These are phyloP conservation scores for Cordyceps fumosorosea DNA, from an alignment of 2,329 filamentous ascomycete species.

Conservation along the genomic window DNA sequence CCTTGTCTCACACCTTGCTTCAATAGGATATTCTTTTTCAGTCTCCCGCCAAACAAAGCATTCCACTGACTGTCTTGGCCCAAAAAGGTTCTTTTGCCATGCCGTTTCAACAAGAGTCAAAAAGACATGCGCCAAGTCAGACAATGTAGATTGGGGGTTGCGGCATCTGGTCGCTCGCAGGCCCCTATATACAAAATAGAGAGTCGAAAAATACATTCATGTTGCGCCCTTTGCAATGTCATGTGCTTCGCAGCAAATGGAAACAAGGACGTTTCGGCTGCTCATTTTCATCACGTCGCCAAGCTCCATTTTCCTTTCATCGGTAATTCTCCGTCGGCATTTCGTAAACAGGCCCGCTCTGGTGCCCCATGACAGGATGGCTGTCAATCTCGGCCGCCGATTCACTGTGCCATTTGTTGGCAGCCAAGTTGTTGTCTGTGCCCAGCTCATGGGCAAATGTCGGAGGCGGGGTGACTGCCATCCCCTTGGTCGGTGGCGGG, in stretches of 20 bases:
- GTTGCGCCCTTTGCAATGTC: conserved; percentile 18
- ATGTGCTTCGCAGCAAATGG: neutral
- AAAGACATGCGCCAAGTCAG: neutral
- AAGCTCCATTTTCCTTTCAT: conserved; percentile 18
- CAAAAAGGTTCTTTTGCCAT: neutral
- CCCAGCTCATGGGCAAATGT: conserved; percentile 30
- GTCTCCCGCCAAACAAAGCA: neutral
- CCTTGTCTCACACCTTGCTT: neutral
- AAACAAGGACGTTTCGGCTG: neutral
- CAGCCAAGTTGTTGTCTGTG: conserved; percentile 23
- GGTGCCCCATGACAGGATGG: conserved; percentile 26
- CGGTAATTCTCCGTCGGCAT: conserved; percentile 34
- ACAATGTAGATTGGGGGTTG: neutral
- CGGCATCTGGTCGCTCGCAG: neutral
- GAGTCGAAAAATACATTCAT: conserved; percentile 14
- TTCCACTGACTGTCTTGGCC: neutral
- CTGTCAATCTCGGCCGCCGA: conserved; percentile 34
- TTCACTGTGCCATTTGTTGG: conserved; percentile 28
- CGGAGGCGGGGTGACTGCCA: neutral
- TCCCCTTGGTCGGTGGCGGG: neutral
- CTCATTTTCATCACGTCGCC: conserved; percentile 1
- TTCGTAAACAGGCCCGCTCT: conserved; percentile 34
- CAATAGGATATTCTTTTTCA: neutral
- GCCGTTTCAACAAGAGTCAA: neutral
- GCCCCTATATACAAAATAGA: conserved; percentile 7